Evolutionary conservation across 192 early-diverging fungal species (phyloP), one percentile per base, ranked within the genome.

Genomic region (Dissophora ornata): DNA sequence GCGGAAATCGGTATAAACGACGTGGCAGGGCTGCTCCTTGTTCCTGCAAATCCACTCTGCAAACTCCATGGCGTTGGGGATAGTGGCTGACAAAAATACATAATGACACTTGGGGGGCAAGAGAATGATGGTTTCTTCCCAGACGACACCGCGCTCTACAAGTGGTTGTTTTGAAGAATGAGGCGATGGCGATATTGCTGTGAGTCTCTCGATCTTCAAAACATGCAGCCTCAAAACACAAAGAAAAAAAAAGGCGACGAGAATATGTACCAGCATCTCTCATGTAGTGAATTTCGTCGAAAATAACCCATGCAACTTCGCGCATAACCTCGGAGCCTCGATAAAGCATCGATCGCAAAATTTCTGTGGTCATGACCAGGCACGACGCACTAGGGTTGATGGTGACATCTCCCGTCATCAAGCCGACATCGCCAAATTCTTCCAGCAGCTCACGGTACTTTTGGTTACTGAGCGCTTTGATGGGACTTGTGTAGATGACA

Each of bases 231-330:
- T n/a, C n/a, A n/a, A n/a, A n/a, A n/a, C n/a, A n/a, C n/a, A n/a
- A n/a, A 22, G 18, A 32, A 16, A 59, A 30, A 26, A 34, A 25
- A 33, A 18, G 25, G 5, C 7, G n/a, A 15, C 49, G 52, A 59
- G 24, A 41, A 2, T 16, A 71, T 52, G 52, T 83, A 89, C 88
- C 84, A 69, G 90, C 91, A 80, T 98, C 96, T 52, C 95, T 81
- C 97, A 99, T 97, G 77, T 99, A 99, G 81, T 98, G 97, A 55
- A 99, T 94, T 86, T 99, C 97, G 71, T 99, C 97, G 81, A 96
- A 99, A 30, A 99, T 87, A 30, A 99, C 95, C 96, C 96, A 99
- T 2, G 95, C 90, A 2, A 99, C 94, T 82, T 99, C 97, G 48
- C 96, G 88, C 88, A 98, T 92, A 47, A 99, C 86, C 68, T 98